These are phyloP conservation scores for Sporothrix sp. DNA, from an alignment of 2,329 filamentous ascomycete species.

Conservation along the genomic window DNA sequence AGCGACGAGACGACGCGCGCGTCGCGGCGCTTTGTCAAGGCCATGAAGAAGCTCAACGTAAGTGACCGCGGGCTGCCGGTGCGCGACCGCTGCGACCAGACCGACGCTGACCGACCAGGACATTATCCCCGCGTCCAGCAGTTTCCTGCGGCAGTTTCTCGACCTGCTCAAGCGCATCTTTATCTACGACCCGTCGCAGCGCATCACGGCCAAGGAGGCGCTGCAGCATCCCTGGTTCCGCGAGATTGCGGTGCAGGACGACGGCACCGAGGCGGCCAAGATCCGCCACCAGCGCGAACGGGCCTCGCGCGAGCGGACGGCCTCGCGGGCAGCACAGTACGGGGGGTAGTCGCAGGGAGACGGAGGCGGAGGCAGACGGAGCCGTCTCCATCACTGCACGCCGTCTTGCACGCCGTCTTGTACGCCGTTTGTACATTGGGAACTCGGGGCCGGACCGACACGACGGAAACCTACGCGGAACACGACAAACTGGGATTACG, in stretches of 20 bases:
- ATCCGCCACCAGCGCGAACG: constrained; percentile 42
- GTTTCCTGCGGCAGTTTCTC: constrained; percentile 52
- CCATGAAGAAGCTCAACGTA: constrained; percentile 60
- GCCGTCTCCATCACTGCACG: no score
- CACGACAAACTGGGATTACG: constrained; percentile 1
- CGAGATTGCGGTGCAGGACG: constrained; percentile 52
- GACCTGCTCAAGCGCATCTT: constrained; percentile 58
- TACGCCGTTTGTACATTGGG: no score
- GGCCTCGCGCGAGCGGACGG: constrained; percentile 6
- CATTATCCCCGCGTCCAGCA: constrained; percentile 51
- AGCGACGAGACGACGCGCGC: constrained; percentile 53
- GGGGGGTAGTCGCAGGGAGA: no score
- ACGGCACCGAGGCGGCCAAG: constrained; percentile 58
- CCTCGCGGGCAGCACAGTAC: not conserved
- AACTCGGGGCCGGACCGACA: not conserved
- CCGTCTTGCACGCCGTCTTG: no score
- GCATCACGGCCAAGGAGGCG: constrained; percentile 58
- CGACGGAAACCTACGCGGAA: no score
- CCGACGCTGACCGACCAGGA: constrained; percentile 35
- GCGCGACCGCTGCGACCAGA: not conserved
- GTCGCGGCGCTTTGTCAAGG: constrained; percentile 57
- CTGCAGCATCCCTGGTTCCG: constrained; percentile 60
- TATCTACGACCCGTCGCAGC: constrained; percentile 54
- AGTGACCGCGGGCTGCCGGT: constrained; percentile 32
- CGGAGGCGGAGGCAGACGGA: no score